Base-by-base conservation (phyloP, 2,329 filamentous ascomycete species). In the Coleophoma cylindrospora region DNA sequence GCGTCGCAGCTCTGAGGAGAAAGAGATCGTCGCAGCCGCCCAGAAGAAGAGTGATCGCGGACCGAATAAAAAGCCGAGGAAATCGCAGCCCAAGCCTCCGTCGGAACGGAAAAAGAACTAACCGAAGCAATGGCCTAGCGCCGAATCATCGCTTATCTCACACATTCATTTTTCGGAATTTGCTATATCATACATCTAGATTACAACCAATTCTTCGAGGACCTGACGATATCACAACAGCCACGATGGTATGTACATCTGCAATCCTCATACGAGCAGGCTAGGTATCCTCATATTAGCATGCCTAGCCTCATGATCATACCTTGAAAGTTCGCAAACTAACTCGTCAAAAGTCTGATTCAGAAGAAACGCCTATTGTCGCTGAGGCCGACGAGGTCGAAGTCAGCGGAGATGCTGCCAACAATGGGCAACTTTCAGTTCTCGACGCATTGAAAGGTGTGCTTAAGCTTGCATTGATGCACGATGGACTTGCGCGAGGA, bases 361-460 rank as follows among this genome's bases (percentile, higher is more conserved):
- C n/a, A 97, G 94, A 97, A 96, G 92, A 97, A n/a, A n/a, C 86
- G 75, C 86, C 89, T 76, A 87, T 89, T 73, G 91, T 83, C 70
- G 73, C 75, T 70, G 83, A 87, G 72, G 75, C 79, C 68, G 82
- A 85, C 67, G 94, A 96, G 82, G 91, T 97, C 76, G 92, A 97
- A 79, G 91, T 96, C 73, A 87, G 87, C 71, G 91, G 88, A 75
- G 91, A 96, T 79, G 87, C 86, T 72, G 74, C 84, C 73, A 79
- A 80, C 70, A 89, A 91, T 75, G 88, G 88, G 69, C 90, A 91
- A 81, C 97, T 99, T 91, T 91, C 89, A 72, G 91, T 97, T 68
- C 86, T 96, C 66, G 94, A 99, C 70, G 94, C 94, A 66, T 88
- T 99, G 69, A 99, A 99, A 85, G 94, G 94, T 74, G 94, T 96